Conservation (phyloP, 2,329 filamentous ascomycete genomes). For the Cytospora leucostoma region DNA sequence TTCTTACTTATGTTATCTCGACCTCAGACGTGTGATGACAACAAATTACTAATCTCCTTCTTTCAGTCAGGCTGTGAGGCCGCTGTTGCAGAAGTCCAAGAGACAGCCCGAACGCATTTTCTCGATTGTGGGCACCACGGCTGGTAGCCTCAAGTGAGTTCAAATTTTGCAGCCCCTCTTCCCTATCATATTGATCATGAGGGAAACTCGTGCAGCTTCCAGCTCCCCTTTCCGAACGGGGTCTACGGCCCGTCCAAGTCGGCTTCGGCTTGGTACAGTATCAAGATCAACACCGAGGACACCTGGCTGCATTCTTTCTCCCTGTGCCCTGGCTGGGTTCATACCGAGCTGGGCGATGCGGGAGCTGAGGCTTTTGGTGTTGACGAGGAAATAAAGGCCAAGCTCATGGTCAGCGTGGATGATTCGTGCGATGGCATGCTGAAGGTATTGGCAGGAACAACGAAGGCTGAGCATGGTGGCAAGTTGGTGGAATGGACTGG, state of each 20-base stretch:
- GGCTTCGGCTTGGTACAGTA: slow-evolving; percentile 36
- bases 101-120: slow-evolving; percentile 36
- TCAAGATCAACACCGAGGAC: slow-evolving; percentile 38
- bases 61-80: slow-evolving; percentile 41
- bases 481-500: slow-evolving; percentile 31
- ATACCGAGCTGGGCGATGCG: not conserved
- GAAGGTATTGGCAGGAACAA: slow-evolving; percentile 26
- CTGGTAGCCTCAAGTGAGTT: slow-evolving; percentile 30
- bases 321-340: slow-evolving; percentile 1
- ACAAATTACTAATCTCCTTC: not conserved
- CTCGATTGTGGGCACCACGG: slow-evolving; percentile 37
- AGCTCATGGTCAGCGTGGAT: slow-evolving; percentile 8
- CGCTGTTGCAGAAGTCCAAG: slow-evolving; percentile 39
- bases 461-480: slow-evolving; percentile 32
- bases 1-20: not conserved
- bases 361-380: slow-evolving; percentile 16
- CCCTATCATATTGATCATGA: not conserved
- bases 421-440: slow-evolving; percentile 29
- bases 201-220: not conserved
- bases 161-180: no score
- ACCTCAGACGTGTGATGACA: not conserved
- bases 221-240: slow-evolving; percentile 34
- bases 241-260: slow-evolving; percentile 49
- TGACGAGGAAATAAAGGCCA: slow-evolving; percentile 8
- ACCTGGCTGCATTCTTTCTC: slow-evolving; percentile 32